Base-by-base conservation (phyloP, 1,284 basidiomycete genomes). In the Microbotryomycetes sp. region DNA sequence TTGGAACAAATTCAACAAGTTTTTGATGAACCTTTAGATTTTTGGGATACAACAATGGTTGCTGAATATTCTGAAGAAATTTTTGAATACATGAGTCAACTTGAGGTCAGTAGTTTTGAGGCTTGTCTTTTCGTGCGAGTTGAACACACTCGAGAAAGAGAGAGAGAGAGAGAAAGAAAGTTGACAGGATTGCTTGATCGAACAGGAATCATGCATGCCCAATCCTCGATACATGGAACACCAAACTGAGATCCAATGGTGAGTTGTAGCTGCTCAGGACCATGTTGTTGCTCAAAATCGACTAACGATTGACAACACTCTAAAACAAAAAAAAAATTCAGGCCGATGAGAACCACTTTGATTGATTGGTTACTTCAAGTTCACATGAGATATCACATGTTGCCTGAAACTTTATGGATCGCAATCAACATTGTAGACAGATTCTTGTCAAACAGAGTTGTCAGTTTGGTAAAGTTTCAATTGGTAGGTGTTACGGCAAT, bases 51-150 rank as follows among this genome's bases (percentile, higher is more conserved):
- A 28, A 92, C 90, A 12, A 97, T 99, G 94, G 92, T 96, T 25
- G 92, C 92, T 51, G 96, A 99, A 77, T 99, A 99, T 74, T 84
- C 92, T 28, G 89, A 93, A 30, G 94, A 98, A 64, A 98, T 99
- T 74, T 98, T 98, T 73, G 82, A 83, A 64, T 97, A 98, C 78
- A 98, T 99, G 96, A 81, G 81, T 65, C 83, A 88, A 59, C 83
- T 96, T 55, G 92, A 97, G 83, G 89, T 92, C 64, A 22, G 71
- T 63, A 32, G 81, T 77, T 22, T 28, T 15, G 3, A 51, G 29
- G 12, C 9, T 4, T 54, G 45, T 36, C 42, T 54, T 12, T 4
- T 50, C 49, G 4, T 22, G 15, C 22, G 6, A 1, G 9, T 12
- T 2, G 15, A 15, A 15, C 22, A 31, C 58, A 54, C 3, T 15